Conservation (phyloP, 2,329 filamentous ascomycete genomes). For the Tothia fuscella region DNA sequence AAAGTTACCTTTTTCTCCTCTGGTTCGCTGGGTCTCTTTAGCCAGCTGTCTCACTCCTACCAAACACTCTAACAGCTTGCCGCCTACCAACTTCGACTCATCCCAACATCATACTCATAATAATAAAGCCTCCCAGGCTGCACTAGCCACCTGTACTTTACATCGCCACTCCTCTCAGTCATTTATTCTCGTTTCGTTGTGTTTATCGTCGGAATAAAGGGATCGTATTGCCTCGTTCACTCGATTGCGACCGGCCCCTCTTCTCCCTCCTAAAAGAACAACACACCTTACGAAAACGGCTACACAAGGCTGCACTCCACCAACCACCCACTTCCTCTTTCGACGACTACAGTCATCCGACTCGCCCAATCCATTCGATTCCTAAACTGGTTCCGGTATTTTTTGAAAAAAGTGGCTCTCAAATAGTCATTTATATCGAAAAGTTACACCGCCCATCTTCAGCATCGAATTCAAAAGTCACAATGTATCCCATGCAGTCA, state of each 20-base stretch:
- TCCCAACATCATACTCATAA: slow-evolving; percentile 4
- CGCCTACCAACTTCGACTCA: slow-evolving; percentile 5
- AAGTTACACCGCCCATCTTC: background rate
- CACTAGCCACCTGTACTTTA: slow-evolving; percentile 9
- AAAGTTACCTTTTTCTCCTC: no score
- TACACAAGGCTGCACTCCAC: background rate
- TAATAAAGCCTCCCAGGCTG: slow-evolving; percentile 4
- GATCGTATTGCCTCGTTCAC: slow-evolving; percentile 16
- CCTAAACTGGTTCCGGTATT: no score
- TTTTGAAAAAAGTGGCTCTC: no score
- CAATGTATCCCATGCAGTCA: slow-evolving; percentile 2
- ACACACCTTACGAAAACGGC: no score
- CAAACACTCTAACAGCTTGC: background rate
- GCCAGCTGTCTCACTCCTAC: background rate
- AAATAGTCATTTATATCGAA: no score
- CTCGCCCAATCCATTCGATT: no score
- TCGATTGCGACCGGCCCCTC: slow-evolving; percentile 18
- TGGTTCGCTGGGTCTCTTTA: no score
- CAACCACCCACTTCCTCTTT: background rate
- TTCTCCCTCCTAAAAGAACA: no score
- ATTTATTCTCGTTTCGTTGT: slow-evolving; percentile 6
- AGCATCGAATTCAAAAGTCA: background rate
- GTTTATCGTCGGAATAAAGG: slow-evolving; percentile 12
- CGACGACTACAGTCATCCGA: background rate
- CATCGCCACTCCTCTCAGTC: slow-evolving; percentile 8